These are phyloP conservation scores for Amylocystis lapponica DNA, from an alignment of 768 basidiomycete species.

Conservation along the genomic window DNA sequence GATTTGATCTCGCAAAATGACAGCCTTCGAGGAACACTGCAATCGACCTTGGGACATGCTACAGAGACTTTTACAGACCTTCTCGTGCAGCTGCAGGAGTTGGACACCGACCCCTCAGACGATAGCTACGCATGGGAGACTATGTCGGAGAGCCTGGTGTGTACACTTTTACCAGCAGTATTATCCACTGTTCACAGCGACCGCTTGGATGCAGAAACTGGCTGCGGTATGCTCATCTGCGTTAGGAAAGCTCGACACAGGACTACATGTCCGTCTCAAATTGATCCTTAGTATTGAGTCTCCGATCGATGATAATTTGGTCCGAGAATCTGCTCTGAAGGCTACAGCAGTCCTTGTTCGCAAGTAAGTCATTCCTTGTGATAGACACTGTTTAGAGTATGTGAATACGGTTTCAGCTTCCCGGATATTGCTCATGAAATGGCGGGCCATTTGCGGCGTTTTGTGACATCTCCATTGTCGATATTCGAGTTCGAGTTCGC, in stretches of 20 bases:
- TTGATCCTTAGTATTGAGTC: slow-evolving; percentile 76
- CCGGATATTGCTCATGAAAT: slow-evolving; percentile 70
- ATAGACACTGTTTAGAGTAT: neutral
- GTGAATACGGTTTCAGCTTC: slow-evolving; percentile 46
- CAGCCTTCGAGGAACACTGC: slow-evolving; percentile 27
- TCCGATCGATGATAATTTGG: slow-evolving; percentile 73
- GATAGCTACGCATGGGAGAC: slow-evolving; percentile 94
- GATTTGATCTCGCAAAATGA: slow-evolving; percentile 34
- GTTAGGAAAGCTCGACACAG: slow-evolving; percentile 57
- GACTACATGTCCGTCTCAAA: slow-evolving; percentile 63
- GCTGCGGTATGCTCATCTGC: slow-evolving; percentile 78
- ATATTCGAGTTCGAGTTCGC: slow-evolving; percentile 86
- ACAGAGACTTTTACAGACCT: slow-evolving; percentile 77
- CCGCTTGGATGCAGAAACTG: slow-evolving; percentile 57
- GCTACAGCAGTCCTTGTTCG: slow-evolving; percentile 79
- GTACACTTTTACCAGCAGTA: slow-evolving; percentile 17
- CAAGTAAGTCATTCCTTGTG: slow-evolving; percentile 42
- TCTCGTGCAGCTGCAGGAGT: slow-evolving; percentile 71
- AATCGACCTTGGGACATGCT: slow-evolving; percentile 49
- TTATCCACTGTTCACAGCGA: neutral
- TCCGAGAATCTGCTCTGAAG: slow-evolving; percentile 88
- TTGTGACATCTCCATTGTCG: slow-evolving; percentile 81
- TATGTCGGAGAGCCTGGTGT: slow-evolving; percentile 82
- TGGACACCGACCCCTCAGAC: slow-evolving; percentile 71
- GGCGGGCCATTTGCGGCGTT: slow-evolving; percentile 76